Evolutionary conservation across 805 yeast genomes (phyloP).

Genomic region (Teunomyces stri): DNA sequence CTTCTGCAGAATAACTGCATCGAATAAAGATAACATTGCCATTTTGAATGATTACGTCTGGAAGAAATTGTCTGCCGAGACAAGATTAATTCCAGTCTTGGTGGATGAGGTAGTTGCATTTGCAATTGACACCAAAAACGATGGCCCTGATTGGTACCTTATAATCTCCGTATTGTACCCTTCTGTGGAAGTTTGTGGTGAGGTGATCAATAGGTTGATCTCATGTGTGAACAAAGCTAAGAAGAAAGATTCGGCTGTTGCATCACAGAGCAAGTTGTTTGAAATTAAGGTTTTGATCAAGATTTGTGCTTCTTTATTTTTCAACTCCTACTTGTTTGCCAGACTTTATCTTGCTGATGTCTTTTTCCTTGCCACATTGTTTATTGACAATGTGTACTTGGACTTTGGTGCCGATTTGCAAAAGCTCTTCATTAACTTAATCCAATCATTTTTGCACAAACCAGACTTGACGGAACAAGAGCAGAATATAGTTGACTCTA

Average conservation of each 20-base stretch:
- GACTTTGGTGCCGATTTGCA: conserved; percentile 62
- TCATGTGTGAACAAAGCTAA: conserved; percentile 52
- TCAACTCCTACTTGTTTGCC: conserved; percentile 62
- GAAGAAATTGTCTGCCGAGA: conserved; percentile 63
- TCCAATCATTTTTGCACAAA: conserved; percentile 65
- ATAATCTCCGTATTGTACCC: conserved; percentile 68
- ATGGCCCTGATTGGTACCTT: conserved; percentile 64
- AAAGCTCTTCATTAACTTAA: conserved; percentile 59
- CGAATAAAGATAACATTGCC: conserved; percentile 47
- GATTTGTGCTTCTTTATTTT: conserved; percentile 62
- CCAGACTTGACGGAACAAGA: conserved; percentile 44
- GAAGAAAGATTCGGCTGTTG: conserved; percentile 37
- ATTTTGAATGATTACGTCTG: conserved; percentile 62
- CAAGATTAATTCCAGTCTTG: conserved; percentile 52
- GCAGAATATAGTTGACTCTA: conserved; percentile 42
- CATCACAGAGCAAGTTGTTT: conserved; percentile 53
- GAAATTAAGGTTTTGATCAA: conserved; percentile 69
- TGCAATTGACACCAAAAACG: conserved; percentile 76
- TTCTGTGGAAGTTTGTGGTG: conserved; percentile 69
- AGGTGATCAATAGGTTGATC: conserved; percentile 56
- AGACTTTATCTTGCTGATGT: conserved; percentile 71
- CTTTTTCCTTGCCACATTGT: conserved; percentile 61
- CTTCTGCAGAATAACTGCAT: conserved; percentile 56
- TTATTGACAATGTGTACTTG: conserved; percentile 49
- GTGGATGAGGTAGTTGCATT: conserved; percentile 74